phyloP scores from a whole-genome alignment of 2,329 filamentous ascomycete genomes.

The Talaromyces sp. region DNA sequence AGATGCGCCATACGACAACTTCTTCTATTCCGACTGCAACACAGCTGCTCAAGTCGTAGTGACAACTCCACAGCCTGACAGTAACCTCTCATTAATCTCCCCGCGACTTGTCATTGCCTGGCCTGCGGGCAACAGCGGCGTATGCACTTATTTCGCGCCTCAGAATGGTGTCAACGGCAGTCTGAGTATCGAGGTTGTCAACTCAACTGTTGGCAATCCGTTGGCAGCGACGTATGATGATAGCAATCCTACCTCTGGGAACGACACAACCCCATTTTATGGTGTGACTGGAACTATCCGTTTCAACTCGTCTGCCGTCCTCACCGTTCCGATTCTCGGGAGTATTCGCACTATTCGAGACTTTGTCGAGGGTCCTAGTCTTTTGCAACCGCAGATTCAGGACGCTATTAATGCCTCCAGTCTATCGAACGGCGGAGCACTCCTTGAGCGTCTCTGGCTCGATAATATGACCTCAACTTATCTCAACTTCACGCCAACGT shows the following conservation, averaged over 20 bases:
- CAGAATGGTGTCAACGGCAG: conserved; percentile 53
- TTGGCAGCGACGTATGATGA: conserved; percentile 47
- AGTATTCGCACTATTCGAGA: conserved; percentile 63
- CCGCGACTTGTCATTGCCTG: conserved; percentile 62
- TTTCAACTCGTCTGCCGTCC: conserved; percentile 56
- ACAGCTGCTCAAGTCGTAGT: conserved; percentile 59
- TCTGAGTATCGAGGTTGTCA: conserved; percentile 53
- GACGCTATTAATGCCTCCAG: conserved; percentile 48
- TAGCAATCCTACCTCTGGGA: conserved; percentile 17
- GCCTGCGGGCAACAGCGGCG: conserved; percentile 64
- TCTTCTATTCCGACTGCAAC: conserved; percentile 64
- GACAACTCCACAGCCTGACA: conserved; percentile 55
- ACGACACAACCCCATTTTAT: conserved; percentile 43
- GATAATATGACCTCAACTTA: conserved; percentile 59
- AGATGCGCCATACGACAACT: conserved; percentile 61
- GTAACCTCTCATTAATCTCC: conserved; percentile 53
- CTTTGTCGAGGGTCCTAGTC: conserved; percentile 57
- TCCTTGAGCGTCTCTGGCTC: conserved; percentile 57
- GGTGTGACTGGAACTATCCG: conserved; percentile 54
- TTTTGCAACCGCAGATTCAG: conserved; percentile 54
- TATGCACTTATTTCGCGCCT: conserved; percentile 56
- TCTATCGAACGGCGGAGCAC: conserved; percentile 43
- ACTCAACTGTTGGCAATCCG: conserved; percentile 46
- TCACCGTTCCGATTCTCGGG: conserved; percentile 58
- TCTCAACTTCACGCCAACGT: conserved; percentile 46